A percentile compares a stretch with the other conserved stretches of the same genome.
Evolutionary conservation across 2,329 filamentous ascomycete genomes (phyloP).

Genomic region (Cladosporium sp.): DNA sequence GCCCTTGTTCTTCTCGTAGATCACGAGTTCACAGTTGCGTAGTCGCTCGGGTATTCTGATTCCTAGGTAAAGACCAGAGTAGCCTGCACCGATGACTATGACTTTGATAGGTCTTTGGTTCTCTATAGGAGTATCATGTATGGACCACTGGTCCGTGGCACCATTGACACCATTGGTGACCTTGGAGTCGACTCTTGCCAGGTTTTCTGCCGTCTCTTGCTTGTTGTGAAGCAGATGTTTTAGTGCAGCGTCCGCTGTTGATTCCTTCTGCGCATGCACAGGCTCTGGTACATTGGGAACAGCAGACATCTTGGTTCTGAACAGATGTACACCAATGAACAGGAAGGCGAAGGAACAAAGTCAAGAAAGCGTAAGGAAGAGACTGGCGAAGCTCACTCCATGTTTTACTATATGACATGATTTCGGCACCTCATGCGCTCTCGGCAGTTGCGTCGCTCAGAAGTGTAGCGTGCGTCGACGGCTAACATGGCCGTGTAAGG

Average conservation of each 20-base stretch:
- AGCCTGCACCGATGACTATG: conserved; percentile 43
- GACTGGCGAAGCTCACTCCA: background rate
- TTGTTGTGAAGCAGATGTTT: conserved; percentile 20
- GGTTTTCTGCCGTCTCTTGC: conserved; percentile 2
- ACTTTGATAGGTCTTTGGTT: conserved; percentile 40
- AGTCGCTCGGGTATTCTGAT: conserved; percentile 32
- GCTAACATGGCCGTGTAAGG: background rate
- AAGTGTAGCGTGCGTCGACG: background rate
- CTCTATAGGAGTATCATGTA: conserved; percentile 39
- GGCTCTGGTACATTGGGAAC: conserved; percentile 27
- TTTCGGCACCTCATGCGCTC: background rate
- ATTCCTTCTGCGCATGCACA: conserved; percentile 14
- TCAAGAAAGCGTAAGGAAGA: background rate
- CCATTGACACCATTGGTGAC: conserved; percentile 16
- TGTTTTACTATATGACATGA: no score
- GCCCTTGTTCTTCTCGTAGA: conserved; percentile 43
- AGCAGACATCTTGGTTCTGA: conserved; percentile 38
- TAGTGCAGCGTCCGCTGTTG: conserved; percentile 18
- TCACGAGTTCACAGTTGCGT: conserved; percentile 37
- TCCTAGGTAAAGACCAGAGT: conserved; percentile 41
- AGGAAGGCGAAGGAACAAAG: no score
- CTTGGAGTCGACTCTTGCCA: conserved; percentile 7
- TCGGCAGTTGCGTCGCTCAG: background rate
- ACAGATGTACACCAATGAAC: no score
- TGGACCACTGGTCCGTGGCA: conserved; percentile 20